Conservation (phyloP, 768 basidiomycete genomes). For the Calocera cornea region DNA sequence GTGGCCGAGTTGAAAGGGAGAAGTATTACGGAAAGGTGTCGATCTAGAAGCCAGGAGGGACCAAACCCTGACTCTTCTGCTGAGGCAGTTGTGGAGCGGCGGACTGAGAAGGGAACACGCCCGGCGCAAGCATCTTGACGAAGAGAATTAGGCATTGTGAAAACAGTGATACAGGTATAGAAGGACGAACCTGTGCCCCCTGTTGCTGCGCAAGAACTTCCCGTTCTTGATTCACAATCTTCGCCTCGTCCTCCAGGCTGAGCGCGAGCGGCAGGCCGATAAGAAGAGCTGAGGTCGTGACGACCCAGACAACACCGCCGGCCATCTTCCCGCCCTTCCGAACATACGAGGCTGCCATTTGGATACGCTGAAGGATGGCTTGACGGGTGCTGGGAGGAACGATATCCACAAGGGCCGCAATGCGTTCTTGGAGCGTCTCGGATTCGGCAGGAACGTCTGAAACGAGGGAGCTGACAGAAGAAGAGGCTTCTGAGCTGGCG, state of each 20-base stretch:
- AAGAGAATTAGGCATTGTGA: constrained; percentile 11
- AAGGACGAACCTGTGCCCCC: constrained; percentile 64
- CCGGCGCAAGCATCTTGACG: constrained; percentile 58
- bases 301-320: constrained; percentile 86
- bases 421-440: constrained; percentile 76
- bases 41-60: constrained; percentile 68
- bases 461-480: constrained; percentile 68
- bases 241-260: constrained; percentile 90
- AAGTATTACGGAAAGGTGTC: neutral
- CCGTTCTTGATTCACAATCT: constrained; percentile 85
- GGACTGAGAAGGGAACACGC: constrained; percentile 39
- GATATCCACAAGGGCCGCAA: constrained; percentile 89
- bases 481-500: constrained; percentile 49
- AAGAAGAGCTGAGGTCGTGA: constrained; percentile 86
- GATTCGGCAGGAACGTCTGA: constrained; percentile 51
- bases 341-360: constrained; percentile 47
- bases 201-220: constrained; percentile 88
- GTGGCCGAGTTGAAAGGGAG: no score
- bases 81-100: constrained; percentile 22
- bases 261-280: constrained; percentile 88
- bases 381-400: constrained; percentile 83
- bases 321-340: constrained; percentile 56
- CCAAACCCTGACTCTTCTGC: constrained; percentile 38
- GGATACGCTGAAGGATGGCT: constrained; percentile 46
- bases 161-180: constrained; percentile 2